Conservation (phyloP, 805 yeast genomes). For the Peterozyma xylosa region DNA sequence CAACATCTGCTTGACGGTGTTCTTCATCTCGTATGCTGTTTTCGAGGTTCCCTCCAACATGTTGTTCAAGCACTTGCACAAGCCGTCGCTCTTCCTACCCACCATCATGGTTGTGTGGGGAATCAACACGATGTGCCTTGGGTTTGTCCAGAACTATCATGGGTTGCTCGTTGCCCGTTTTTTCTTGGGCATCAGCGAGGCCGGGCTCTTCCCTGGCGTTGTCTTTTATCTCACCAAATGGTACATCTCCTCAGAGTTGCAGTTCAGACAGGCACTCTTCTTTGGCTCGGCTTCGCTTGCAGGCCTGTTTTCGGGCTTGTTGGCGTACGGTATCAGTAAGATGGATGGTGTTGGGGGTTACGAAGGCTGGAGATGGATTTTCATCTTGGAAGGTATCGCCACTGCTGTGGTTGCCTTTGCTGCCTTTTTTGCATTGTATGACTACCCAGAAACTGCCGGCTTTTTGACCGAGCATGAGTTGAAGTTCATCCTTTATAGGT, state of each 20-base stretch:
- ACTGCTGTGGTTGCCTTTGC: slow-evolving; percentile 30
- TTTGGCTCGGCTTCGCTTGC: slow-evolving; percentile 47
- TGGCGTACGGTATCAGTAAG: slow-evolving; percentile 34
- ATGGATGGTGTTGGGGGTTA: slow-evolving; percentile 14
- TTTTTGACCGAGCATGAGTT: slow-evolving; percentile 30
- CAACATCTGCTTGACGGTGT: slow-evolving; percentile 35
- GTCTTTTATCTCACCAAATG: slow-evolving; percentile 38
- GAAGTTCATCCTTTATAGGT: slow-evolving; percentile 27
- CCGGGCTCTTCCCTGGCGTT: slow-evolving; percentile 43
- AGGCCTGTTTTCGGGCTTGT: slow-evolving; percentile 49
- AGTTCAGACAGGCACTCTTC: slow-evolving; percentile 37
- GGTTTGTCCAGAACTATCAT: slow-evolving; percentile 32
- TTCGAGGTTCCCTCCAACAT: slow-evolving; percentile 29
- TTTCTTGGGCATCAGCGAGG: slow-evolving; percentile 45
- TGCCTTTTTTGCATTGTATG: slow-evolving; percentile 29
- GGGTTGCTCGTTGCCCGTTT: slow-evolving; percentile 38
- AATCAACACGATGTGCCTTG: slow-evolving; percentile 31
- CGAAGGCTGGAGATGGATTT: slow-evolving; percentile 38
- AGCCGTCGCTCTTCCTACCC: slow-evolving; percentile 17
- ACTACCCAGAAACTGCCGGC: slow-evolving; percentile 29
- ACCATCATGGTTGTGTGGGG: slow-evolving; percentile 29
- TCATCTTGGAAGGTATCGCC: slow-evolving; percentile 40
- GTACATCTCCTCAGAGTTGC: slow-evolving; percentile 40
- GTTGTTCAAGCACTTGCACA: slow-evolving; percentile 26
- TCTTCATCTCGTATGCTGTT: slow-evolving; percentile 38